Base-by-base conservation (phyloP, 108 stramenopile genomes). In the Phaeodactylum tricornutum region DNA sequence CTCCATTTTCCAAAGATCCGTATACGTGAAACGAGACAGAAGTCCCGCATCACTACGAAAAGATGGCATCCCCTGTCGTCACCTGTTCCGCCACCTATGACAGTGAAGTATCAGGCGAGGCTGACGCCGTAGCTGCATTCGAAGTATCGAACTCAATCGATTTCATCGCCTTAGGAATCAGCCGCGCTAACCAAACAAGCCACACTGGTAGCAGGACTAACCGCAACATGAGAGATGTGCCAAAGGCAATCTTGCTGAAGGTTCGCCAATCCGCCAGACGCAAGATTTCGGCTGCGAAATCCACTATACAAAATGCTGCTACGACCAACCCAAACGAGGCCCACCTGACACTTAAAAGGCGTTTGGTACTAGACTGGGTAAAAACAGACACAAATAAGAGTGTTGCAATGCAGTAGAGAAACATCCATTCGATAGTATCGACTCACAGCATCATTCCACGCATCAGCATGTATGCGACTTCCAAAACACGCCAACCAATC, bases 401-500 rank as follows among this genome's bases (percentile, higher is more conserved):
- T 3, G 53, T 27, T 31, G 62, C 43, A 12, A 61, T 56, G 29
- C 60, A 33, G 38, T 44, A 46, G 29, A 63, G 27, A 32, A 31
- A 23, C 45, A 40, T 31, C 40, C 61, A 19, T 49, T 44, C 28
- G 30, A 71, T 50, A 27, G 63, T 52, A 44, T 56, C 67, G 41
- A 73, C 57, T 24, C 41, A 43, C 17, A 28, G 29, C 34, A 64
- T 40, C 34, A 67, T 43, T n/a, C 68, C 50, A 41, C 52, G 5
- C 75, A 75, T 50, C 74, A 75, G 53, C 52, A 52, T 2, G 34
- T 73, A 62, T 29, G 67, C 69, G 46, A 84, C 65, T 66, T 88
- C 86, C 55, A 88, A 39, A 0, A 66, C 50, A 29, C 79, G 53
- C 81, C 86, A 88, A 27, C 86, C 86, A 19, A 68, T 57, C 0